Evolutionary conservation across 148 eudicot genomes (phyloP), one percentile per base, ranked within the genome.

Genomic region (Chenopodium berlandieri): DNA sequence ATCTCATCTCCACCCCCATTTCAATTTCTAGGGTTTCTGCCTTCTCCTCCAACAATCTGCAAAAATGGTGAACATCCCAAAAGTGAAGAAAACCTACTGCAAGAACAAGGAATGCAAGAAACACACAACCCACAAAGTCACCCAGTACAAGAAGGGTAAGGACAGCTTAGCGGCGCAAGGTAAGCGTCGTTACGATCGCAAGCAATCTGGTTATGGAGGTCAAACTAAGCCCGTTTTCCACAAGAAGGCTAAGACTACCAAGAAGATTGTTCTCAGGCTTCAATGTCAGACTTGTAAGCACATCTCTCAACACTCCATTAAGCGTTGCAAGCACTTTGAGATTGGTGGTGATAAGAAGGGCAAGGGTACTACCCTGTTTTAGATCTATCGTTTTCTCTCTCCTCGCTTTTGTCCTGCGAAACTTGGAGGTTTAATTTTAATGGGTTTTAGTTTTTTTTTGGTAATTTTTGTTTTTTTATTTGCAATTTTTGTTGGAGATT

Each of bases 161-260:
- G 97, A 93, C 73, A 93, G 97, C 71, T 88, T 92, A 83, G 97
- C 94, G 0, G 97, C 88, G 12, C 97, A 91, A 56, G 94, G 97
- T 46, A 93, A 93, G 82, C 88, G 97, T 10, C 94, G 97, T 80
- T 91, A 91, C 75, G 97, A 93, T 75, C 78, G 97, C 65, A 93
- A 93, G 48, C 97, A 93, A 76, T 93, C 97, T 4, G 93, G 97
- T 30, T 91, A 90, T 91, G 97, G 97, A 78, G 97, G 97, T 48
- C 97, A 93, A 77, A 93, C 97, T 2, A 91, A 93, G 78, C 97
- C 94, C 1, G 94, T 93, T 23, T 93, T 91, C 81, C 97, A 91
- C 87, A 93, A 93, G 86, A 93, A 93, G 88, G 97, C 95, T 17
- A 92, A 92, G 75, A 92, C 93, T 14, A 92, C 95, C 0, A 92